phyloP scores from a whole-genome alignment of 2,329 filamentous ascomycete species.

The Monosporascus sp. region DNA sequence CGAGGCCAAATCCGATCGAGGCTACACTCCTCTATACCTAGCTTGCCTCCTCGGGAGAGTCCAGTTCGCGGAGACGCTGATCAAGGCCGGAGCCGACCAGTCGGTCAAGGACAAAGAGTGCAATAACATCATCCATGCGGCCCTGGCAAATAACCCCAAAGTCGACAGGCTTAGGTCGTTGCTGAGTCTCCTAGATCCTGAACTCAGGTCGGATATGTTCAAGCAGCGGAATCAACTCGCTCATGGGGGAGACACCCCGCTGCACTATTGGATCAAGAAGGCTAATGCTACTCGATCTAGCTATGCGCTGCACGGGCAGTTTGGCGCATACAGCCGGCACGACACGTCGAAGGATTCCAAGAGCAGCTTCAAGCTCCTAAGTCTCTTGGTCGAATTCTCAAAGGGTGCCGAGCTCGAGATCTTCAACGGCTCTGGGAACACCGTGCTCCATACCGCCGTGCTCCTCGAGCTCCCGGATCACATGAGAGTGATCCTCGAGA shows the following conservation, averaged over 20 bases:
- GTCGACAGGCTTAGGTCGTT: slow-evolving; percentile 38
- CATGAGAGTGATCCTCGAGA: slow-evolving; percentile 44
- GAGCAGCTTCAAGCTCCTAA: slow-evolving; percentile 36
- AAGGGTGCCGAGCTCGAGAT: slow-evolving; percentile 50
- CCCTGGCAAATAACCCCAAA: slow-evolving; percentile 31
- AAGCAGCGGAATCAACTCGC: slow-evolving; percentile 49
- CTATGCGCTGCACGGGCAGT: neutral
- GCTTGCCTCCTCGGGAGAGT: slow-evolving; percentile 54
- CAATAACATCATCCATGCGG: slow-evolving; percentile 64
- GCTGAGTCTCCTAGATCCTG: slow-evolving; percentile 52
- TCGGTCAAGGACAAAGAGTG: slow-evolving; percentile 54
- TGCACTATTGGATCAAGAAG: slow-evolving; percentile 53
- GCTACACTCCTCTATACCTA: slow-evolving; percentile 63
- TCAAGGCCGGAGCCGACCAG: slow-evolving; percentile 66
- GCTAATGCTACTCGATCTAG: slow-evolving; percentile 7
- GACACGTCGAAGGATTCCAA: slow-evolving; percentile 14
- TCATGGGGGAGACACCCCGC: slow-evolving; percentile 54
- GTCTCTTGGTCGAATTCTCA: slow-evolving; percentile 49
- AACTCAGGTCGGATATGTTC: slow-evolving; percentile 53
- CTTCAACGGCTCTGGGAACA: slow-evolving; percentile 61
- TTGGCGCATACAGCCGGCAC: neutral
- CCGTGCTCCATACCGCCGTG: slow-evolving; percentile 56
- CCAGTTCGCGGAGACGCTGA: slow-evolving; percentile 54
- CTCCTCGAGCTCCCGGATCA: slow-evolving; percentile 30
- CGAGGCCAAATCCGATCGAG: slow-evolving; percentile 53